phyloP scores from a whole-genome alignment of 257 asterid species.

The Capsicum pubescens region DNA sequence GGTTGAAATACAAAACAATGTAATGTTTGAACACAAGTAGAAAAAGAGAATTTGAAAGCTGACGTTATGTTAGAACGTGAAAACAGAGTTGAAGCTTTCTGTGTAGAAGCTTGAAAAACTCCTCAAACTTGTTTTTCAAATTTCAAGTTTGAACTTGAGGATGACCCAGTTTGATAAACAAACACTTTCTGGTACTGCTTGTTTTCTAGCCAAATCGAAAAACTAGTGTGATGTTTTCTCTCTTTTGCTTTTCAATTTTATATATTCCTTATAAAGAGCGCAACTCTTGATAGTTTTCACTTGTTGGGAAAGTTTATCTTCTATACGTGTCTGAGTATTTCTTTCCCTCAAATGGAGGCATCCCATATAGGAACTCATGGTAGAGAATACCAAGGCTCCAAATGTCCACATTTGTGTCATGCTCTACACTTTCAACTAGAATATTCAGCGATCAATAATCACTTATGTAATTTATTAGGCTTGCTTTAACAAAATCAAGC shows the following conservation, averaged over 20 bases:
- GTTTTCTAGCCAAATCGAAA: slow-evolving; percentile 3
- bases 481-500: not conserved
- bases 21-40: not conserved
- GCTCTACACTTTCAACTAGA: slow-evolving; percentile 94
- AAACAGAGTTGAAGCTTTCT: not conserved
- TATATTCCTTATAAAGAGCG: not conserved
- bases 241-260: not conserved
- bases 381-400: slow-evolving; percentile 99
- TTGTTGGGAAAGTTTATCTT: slow-evolving; percentile 53
- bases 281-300: not conserved
- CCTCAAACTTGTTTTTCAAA: not conserved
- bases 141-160: not conserved
- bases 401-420: slow-evolving; percentile 90
- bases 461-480: not conserved
- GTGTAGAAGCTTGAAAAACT: not conserved
- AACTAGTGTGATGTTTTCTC: not conserved
- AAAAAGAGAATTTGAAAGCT: not conserved
- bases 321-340: slow-evolving; percentile 93
- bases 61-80: not conserved
- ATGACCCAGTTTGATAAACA: not conserved
- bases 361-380: slow-evolving; percentile 90
- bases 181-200: not conserved
- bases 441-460: slow-evolving; percentile 4
- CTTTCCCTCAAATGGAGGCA: slow-evolving; percentile 97
- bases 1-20: not conserved